Evolutionary conservation across 2,329 filamentous ascomycete species (phyloP), one percentile per base, ranked within the genome.

Genomic region (Grosmannia huntii): DNA sequence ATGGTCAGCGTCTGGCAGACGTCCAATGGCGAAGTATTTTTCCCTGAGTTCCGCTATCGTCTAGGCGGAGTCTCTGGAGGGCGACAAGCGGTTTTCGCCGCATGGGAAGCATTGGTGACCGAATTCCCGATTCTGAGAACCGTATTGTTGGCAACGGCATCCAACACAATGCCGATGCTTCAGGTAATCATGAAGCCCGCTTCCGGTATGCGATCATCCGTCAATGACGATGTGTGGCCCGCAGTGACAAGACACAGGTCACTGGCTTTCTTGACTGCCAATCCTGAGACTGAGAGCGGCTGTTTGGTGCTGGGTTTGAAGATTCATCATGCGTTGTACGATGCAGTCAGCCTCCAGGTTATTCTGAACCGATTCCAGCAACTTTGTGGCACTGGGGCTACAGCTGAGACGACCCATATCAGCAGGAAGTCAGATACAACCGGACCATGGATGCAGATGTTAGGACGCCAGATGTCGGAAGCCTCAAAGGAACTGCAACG

Each of bases 301-400:
- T 5, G 41, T 3, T 52, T 60, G 1, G 11, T 33, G 2, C 28
- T 83, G 4, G 71, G 78, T 2, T 73, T 90, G 5, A 75, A 75
- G 28, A 85, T 96, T 5, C 90, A 96, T 62, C 91, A 97, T 68
- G 87, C 88, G 0, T 75, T 96, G 0, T 97, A 96, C 66, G 92
- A 96, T 68, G 90, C 85, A 6, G 77, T 95, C 60, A 94, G 88
- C 64, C 73, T 96, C 5, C 81, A 84, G 0, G 67, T 77, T 0
- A 71, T 95, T 6, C 72, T 90, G 25, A 67, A 76, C 2, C 66
- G 69, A 0, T 70, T 77, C 28, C 21, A 60, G 2, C 55, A 62
- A 9, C 62, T 71, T 57, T 67, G 50, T 52, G 16, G 25, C 21
- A 53, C 19, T 16, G 27, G 10, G 7, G 16, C 54, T 4, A 4